Evolutionary conservation across 345 rosid genomes (phyloP).

Genomic region (Cardamine chenopodiifolia): DNA sequence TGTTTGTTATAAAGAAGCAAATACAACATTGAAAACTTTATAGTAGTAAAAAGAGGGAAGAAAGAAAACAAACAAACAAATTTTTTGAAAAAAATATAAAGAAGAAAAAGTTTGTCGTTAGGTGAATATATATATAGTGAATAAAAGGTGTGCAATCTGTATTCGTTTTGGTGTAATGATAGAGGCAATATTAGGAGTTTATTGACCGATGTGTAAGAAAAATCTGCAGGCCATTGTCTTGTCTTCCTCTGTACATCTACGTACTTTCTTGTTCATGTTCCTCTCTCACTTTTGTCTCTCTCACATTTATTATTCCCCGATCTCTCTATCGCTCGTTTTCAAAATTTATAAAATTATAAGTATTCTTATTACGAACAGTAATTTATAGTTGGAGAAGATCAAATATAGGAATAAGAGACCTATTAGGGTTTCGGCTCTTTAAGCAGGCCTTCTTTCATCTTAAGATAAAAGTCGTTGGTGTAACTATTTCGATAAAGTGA

Average conservation of each 20-base stretch:
- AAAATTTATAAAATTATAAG: not conserved
- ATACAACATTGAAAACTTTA: not conserved
- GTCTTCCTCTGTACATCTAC: constrained; percentile 42
- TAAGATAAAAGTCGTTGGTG: not conserved
- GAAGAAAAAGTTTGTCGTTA: constrained; percentile 11
- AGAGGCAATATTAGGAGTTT: constrained; percentile 22
- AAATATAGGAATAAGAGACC: not conserved
- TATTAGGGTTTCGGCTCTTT: not conserved
- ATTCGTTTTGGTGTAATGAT: constrained; percentile 23
- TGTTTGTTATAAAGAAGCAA: constrained; percentile 30
- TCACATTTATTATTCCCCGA: constrained; percentile 15
- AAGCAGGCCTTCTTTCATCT: constrained; percentile 11
- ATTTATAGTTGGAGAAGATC: not conserved
- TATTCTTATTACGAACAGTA: not conserved
- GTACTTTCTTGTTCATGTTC: constrained; percentile 44
- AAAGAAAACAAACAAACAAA: constrained; percentile 13
- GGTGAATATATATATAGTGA: constrained; percentile 8
- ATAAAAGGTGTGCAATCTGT: not conserved
- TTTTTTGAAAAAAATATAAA: not conserved
- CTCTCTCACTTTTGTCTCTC: constrained; percentile 37
- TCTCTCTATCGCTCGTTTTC: not conserved
- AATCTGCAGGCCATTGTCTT: constrained; percentile 43
- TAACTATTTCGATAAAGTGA: constrained; percentile 1
- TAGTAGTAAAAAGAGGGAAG: constrained; percentile 6
- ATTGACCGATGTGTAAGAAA: constrained; percentile 34